Evolutionary conservation across 345 rosid species (phyloP).

Genomic region (Bruguiera gymnorhiza): DNA sequence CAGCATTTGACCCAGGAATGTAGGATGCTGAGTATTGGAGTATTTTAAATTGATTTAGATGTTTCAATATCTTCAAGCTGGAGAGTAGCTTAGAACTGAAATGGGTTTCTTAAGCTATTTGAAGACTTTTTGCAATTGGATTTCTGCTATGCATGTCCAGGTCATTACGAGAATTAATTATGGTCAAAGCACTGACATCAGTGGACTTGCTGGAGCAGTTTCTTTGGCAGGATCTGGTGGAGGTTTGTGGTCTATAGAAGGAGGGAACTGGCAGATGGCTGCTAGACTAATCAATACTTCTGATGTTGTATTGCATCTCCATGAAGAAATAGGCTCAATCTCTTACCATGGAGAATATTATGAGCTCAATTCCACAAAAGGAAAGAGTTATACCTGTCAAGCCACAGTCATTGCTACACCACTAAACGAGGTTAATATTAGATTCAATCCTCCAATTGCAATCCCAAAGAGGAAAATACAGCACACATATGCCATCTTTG

Average conservation of each 20-base stretch:
- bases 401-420: conserved; percentile 78
- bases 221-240: conserved; percentile 94
- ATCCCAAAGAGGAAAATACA: conserved; percentile 76
- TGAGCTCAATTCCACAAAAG: conserved; percentile 73
- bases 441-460: conserved; percentile 56
- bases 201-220: conserved; percentile 96
- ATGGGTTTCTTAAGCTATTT: background rate
- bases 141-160: conserved; percentile 33
- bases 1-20: too few relatives aligned
- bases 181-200: conserved; percentile 77
- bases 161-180: conserved; percentile 89
- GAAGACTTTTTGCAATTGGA: background rate
- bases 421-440: conserved; percentile 67
- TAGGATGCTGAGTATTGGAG: too few relatives aligned
- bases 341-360: conserved; percentile 56
- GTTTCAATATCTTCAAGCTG: background rate
- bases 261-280: conserved; percentile 98
- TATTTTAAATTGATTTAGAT: too few relatives aligned
- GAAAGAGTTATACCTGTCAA: conserved; percentile 59
- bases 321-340: conserved; percentile 64
- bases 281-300: conserved; percentile 67
- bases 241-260: conserved; percentile 83
- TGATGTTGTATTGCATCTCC: conserved; percentile 59
- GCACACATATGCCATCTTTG: conserved; percentile 91
- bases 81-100: background rate